A percentile compares a stretch with the other conserved stretches of the same genome.
These are phyloP conservation scores for Leccinum boreale DNA, from an alignment of 768 basidiomycete species.

Conservation along the genomic window DNA sequence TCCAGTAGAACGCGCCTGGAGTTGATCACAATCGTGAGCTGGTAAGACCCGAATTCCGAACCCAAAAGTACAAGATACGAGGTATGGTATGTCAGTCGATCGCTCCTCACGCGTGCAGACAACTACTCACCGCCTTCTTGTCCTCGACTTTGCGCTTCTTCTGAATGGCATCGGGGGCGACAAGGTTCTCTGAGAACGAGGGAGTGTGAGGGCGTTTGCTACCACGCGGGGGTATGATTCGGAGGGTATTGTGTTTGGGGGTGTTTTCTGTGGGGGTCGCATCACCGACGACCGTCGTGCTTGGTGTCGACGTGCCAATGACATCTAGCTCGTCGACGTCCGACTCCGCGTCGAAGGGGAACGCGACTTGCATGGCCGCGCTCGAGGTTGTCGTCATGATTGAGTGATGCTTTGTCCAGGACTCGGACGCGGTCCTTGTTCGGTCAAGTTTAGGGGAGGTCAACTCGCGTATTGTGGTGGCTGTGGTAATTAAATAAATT, in stretches of 20 bases:
- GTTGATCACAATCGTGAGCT: slow-evolving; percentile 43
- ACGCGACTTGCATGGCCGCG: slow-evolving; percentile 2
- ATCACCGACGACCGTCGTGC: slow-evolving; percentile 29
- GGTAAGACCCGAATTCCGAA: background rate
- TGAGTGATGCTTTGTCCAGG: background rate
- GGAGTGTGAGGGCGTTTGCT: slow-evolving; percentile 19
- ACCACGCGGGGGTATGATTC: slow-evolving; percentile 10
- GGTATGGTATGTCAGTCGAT: background rate
- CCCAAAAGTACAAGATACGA: background rate
- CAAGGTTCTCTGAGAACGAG: slow-evolving; percentile 5
- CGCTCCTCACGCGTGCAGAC: background rate
- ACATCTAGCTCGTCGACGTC: slow-evolving; percentile 31
- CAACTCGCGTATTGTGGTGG: slow-evolving; percentile 22
- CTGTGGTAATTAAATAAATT: slow-evolving; percentile 6
- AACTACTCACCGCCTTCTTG: slow-evolving; percentile 39
- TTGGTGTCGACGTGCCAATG: slow-evolving; percentile 26
- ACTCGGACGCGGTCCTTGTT: background rate
- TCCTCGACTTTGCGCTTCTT: slow-evolving; percentile 35
- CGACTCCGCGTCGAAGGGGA: slow-evolving; percentile 7
- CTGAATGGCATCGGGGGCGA: background rate
- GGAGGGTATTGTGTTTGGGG: slow-evolving; percentile 1
- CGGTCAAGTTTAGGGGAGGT: slow-evolving; percentile 21
- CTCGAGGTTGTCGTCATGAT: slow-evolving; percentile 3
- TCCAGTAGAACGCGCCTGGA: slow-evolving; percentile 38
- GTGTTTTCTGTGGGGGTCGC: slow-evolving; percentile 19